Conservation (phyloP, 1,284 basidiomycete species). For the Rhodofomes roseus region DNA sequence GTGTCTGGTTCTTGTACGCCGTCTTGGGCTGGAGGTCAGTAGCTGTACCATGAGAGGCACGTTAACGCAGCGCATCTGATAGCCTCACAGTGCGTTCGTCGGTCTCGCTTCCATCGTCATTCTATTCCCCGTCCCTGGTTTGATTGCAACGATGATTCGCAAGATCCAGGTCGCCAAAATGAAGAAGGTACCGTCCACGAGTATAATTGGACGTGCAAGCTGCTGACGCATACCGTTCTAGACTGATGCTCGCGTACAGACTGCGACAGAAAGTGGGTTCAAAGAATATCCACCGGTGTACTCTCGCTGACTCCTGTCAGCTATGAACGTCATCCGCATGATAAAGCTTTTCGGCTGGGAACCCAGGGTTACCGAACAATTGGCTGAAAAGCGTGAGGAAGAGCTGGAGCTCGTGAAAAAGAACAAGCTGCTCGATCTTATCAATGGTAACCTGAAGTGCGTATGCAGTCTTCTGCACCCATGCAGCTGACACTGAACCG, state of each 20-base stretch:
- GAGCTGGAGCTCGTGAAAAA: constrained; percentile 37
- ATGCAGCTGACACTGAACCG: neutral
- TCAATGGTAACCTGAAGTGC: constrained; percentile 11
- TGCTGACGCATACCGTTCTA: constrained; percentile 9
- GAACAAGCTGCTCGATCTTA: constrained; percentile 9
- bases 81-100: constrained; percentile 35
- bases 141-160: constrained; percentile 27
- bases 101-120: constrained; percentile 50
- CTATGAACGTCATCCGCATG: constrained; percentile 1
- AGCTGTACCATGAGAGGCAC: constrained; percentile 32
- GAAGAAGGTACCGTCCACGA: constrained; percentile 22
- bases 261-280: constrained; percentile 42
- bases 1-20: constrained; percentile 36
- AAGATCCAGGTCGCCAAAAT: constrained; percentile 29
- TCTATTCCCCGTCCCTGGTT: constrained; percentile 49
- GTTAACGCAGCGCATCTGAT: too few species aligned
- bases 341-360: neutral
- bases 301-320: constrained; percentile 11
- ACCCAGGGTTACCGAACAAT: neutral
- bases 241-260: constrained; percentile 48
- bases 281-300: neutral
- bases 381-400: neutral
- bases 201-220: constrained; percentile 10
- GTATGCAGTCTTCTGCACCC: neutral
- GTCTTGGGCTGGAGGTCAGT: constrained; percentile 41